Conservation (phyloP, 345 rosid species). For the Brassica napus region DNA sequence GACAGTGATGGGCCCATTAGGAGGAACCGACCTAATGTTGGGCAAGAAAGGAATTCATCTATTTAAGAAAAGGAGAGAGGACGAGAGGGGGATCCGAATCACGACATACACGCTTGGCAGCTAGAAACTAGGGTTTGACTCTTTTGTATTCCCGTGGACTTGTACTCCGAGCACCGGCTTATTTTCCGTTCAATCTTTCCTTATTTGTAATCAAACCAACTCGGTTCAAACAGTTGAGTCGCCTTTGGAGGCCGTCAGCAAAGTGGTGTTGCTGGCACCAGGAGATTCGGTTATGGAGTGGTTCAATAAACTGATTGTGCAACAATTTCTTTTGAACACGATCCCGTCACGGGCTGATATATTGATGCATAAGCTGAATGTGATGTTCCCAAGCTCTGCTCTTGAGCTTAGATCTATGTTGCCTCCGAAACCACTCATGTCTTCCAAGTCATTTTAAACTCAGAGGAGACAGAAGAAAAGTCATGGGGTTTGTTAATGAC, state of each 20-base stretch:
- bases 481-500: conserved; percentile 15
- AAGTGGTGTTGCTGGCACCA: conserved; percentile 87
- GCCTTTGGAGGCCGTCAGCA: conserved; percentile 83
- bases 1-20: too few species aligned
- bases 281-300: conserved; percentile 94
- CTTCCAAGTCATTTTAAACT: conserved; percentile 27
- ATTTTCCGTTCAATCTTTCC: too few species aligned
- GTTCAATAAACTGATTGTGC: conserved; percentile 97
- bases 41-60: too few species aligned
- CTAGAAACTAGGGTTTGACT: too few species aligned
- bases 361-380: conserved; percentile 92
- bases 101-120: too few species aligned
- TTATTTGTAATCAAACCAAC: too few species aligned
- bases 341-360: conserved; percentile 84
- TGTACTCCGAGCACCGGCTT: too few species aligned
- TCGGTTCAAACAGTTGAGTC: conserved; percentile 31
- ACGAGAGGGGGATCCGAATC: too few species aligned
- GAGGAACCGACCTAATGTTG: too few species aligned
- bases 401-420: conserved; percentile 83
- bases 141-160: too few species aligned
- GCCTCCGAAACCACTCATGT: conserved; percentile 70
- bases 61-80: too few species aligned
- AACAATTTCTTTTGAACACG: conserved; percentile 91
- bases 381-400: conserved; percentile 83
- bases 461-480: background rate